These are phyloP conservation scores for Cymbopogon citratus DNA, from an alignment of 176 grass and related monocot genomes.

Conservation along the genomic window DNA sequence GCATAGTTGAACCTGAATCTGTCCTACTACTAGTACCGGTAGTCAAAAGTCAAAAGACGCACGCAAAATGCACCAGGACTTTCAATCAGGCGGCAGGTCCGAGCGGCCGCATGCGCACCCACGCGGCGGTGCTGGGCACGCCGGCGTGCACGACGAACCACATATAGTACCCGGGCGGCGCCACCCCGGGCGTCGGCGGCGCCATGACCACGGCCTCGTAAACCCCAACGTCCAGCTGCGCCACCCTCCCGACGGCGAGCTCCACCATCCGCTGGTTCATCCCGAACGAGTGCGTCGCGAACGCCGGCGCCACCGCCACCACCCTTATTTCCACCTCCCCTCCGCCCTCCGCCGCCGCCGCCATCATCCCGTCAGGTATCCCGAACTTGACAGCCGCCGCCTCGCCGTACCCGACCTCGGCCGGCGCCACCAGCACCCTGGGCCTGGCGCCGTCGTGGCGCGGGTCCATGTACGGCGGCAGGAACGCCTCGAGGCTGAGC, in stretches of 20 bases:
- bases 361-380: neutral
- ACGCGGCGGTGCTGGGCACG: conserved; percentile 58
- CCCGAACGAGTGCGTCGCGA: conserved; percentile 73
- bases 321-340: no score
- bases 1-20: neutral
- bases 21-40: neutral
- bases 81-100: neutral
- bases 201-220: conserved; percentile 47
- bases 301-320: conserved; percentile 53
- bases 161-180: conserved; percentile 71
- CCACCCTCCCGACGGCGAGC: conserved; percentile 38
- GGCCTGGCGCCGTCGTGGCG: conserved; percentile 38
- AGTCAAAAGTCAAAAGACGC: neutral
- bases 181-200: conserved; percentile 51
- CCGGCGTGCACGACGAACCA: conserved; percentile 82
- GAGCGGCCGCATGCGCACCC: conserved; percentile 52
- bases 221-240: conserved; percentile 1
- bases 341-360: neutral
- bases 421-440: conserved; percentile 17
- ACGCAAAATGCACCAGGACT: neutral
- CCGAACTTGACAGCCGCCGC: conserved; percentile 30
- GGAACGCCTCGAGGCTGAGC: conserved; percentile 71
- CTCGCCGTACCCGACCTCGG: conserved; percentile 56
- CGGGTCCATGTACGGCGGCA: conserved; percentile 62
- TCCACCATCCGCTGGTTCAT: conserved; percentile 79